phyloP scores from a whole-genome alignment of 2,329 filamentous ascomycete species.

The Colletotrichum graminicola region DNA sequence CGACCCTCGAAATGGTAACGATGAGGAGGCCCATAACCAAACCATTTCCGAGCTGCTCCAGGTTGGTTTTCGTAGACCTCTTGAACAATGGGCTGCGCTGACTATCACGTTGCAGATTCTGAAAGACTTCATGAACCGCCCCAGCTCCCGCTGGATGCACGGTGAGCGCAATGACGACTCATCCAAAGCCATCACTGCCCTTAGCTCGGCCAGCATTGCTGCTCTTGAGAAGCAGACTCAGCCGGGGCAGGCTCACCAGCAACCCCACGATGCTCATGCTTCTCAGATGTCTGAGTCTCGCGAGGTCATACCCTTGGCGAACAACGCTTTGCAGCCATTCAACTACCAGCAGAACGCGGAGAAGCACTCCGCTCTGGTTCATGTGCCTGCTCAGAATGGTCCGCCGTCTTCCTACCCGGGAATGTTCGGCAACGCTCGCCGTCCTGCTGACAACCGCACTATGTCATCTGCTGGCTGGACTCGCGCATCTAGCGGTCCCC shows the following conservation, averaged over 20 bases:
- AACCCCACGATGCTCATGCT: background rate
- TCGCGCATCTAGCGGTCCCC: conserved; percentile 14
- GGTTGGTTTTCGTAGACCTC: conserved; percentile 20
- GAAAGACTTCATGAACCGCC: conserved; percentile 30
- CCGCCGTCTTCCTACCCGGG: conserved; percentile 29
- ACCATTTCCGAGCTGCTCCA: conserved; percentile 48
- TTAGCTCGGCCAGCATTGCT: conserved; percentile 36
- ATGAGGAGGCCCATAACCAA: conserved; percentile 37
- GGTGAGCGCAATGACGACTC: conserved; percentile 19
- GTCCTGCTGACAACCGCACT: conserved; percentile 28
- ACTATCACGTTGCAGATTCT: conserved; percentile 16
- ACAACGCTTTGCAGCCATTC: conserved; percentile 34
- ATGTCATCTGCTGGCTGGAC: conserved; percentile 37
- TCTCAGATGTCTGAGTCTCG: background rate
- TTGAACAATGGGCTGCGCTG: background rate
- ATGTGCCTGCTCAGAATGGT: conserved; percentile 12
- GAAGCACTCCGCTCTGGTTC: background rate
- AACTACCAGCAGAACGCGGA: conserved; percentile 25
- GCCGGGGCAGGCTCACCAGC: conserved; percentile 3
- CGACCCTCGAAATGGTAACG: conserved; percentile 25
- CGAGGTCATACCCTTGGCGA: conserved; percentile 19
- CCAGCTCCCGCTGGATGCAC: conserved; percentile 33
- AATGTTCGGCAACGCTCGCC: conserved; percentile 19
- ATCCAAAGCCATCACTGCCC: conserved; percentile 22
- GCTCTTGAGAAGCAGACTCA: conserved; percentile 33